Evolutionary conservation across 1,284 basidiomycete genomes (phyloP).

Genomic region (Vanrija sp.): DNA sequence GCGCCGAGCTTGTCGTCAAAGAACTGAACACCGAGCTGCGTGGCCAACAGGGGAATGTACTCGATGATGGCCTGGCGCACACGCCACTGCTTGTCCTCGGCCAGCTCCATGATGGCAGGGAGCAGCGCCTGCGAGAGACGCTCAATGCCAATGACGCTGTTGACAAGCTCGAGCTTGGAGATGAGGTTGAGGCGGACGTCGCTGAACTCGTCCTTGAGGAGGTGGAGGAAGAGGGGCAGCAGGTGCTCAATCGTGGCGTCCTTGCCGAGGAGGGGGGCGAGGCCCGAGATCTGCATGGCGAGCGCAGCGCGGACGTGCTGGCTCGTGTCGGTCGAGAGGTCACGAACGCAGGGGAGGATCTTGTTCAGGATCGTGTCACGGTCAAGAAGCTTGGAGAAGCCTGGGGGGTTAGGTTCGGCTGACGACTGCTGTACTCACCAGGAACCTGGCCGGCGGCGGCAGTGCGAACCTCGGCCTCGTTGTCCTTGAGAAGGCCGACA

Average conservation of each 20-base stretch:
- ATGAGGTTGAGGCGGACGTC: constrained; percentile 98
- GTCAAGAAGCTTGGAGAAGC: constrained; percentile 91
- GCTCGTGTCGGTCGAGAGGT: constrained; percentile 86
- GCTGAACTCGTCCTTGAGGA: constrained; percentile 98
- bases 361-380: constrained; percentile 89
- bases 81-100: constrained; percentile 99
- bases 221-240: constrained; percentile 91
- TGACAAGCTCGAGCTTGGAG: constrained; percentile 96
- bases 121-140: constrained; percentile 91
- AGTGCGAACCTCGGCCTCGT: constrained; percentile 97
- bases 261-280: constrained; percentile 90
- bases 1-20: constrained; percentile 97
- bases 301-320: constrained; percentile 97
- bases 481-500: constrained; percentile 92
- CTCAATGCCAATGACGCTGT: constrained; percentile 95
- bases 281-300: constrained; percentile 94
- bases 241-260: constrained; percentile 95
- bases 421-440: constrained; percentile 55
- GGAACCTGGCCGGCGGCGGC: constrained; percentile 95
- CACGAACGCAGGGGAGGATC: constrained; percentile 93
- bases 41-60: constrained; percentile 93
- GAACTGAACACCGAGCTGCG: constrained; percentile 92
- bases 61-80: constrained; percentile 99
- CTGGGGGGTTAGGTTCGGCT: constrained; percentile 51
- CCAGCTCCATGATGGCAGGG: constrained; percentile 95